Conservation (phyloP, 2,329 filamentous ascomycete genomes). For the Venturia pyrina region DNA sequence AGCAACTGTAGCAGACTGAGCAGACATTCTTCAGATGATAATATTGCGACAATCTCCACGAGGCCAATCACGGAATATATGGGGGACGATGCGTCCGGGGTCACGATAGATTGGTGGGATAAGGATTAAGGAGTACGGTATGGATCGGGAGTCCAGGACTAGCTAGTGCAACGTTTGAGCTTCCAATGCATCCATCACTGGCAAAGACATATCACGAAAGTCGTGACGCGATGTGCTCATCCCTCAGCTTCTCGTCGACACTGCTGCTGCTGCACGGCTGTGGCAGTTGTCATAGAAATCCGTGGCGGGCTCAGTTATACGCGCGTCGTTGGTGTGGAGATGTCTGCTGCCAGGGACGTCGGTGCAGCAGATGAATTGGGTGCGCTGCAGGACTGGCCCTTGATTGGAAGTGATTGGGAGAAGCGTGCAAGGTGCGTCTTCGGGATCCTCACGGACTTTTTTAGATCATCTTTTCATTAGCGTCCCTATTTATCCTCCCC, state of each 20-base stretch:
- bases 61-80: not conserved
- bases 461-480: not conserved
- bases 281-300: not conserved
- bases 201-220: not conserved
- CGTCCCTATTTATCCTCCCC: not conserved
- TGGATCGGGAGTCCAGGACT: not conserved
- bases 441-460: not conserved
- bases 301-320: not conserved
- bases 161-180: not conserved
- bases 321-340: slow-evolving; percentile 3
- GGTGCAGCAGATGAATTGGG: not conserved
- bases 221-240: not conserved
- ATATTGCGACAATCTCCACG: not conserved
- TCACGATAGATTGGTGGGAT: not conserved
- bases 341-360: not conserved
- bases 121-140: not conserved
- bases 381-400: not conserved
- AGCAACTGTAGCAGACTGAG: not conserved
- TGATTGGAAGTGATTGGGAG: not conserved
- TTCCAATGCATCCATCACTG: too few species aligned
- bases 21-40: not conserved
- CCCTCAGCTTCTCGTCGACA: too few species aligned
- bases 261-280: not conserved
- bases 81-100: not conserved
- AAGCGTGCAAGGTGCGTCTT: not conserved